Percentiles rank a stretch among this genome's conserved stretches.
phyloP scores from a whole-genome alignment of 2,329 filamentous ascomycete species.

The Polytolypa hystricis region DNA sequence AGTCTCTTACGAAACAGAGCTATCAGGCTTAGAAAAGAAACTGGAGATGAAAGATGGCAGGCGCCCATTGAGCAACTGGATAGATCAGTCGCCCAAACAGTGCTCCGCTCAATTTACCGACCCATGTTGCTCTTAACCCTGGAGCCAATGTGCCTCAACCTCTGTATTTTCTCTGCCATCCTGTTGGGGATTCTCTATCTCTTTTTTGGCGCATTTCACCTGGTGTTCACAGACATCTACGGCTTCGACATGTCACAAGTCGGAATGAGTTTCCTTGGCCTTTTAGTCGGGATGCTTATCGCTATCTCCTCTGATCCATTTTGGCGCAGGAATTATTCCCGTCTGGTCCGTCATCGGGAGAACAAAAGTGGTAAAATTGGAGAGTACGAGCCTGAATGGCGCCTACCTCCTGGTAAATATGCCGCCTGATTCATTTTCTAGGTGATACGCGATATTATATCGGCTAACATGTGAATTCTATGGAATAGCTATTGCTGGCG shows the following conservation, averaged over 20 bases:
- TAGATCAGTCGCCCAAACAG: slow-evolving; percentile 53
- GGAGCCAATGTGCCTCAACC: slow-evolving; percentile 74
- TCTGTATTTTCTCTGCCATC: slow-evolving; percentile 74
- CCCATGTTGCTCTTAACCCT: slow-evolving; percentile 69
- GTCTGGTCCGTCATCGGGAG: slow-evolving; percentile 30
- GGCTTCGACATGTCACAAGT: slow-evolving; percentile 68
- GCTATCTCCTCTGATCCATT: slow-evolving; percentile 36
- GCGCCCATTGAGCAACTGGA: slow-evolving; percentile 65
- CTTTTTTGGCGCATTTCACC: slow-evolving; percentile 78
- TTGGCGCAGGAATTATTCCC: slow-evolving; percentile 35
- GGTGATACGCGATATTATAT: too few relatives aligned
- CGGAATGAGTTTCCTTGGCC: slow-evolving; percentile 62
- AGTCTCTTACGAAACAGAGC: slow-evolving; percentile 62
- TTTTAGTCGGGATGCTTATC: slow-evolving; percentile 38
- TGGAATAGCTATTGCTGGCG: slow-evolving; percentile 53
- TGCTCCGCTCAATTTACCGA: slow-evolving; percentile 47
- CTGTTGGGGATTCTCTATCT: slow-evolving; percentile 81
- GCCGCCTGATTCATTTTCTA: too few relatives aligned
- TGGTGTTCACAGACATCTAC: slow-evolving; percentile 66
- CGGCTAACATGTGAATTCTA: slow-evolving; percentile 3
- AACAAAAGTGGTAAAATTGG: slow-evolving; percentile 21
- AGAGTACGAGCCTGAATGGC: slow-evolving; percentile 72
- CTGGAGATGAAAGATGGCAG: slow-evolving; percentile 63
- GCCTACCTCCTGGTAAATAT: slow-evolving; percentile 56
- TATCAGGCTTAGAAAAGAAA: slow-evolving; percentile 55